Evolutionary conservation across 495 filamentous ascomycete species (phyloP).

Genomic region (Aspergillus conjunctus): DNA sequence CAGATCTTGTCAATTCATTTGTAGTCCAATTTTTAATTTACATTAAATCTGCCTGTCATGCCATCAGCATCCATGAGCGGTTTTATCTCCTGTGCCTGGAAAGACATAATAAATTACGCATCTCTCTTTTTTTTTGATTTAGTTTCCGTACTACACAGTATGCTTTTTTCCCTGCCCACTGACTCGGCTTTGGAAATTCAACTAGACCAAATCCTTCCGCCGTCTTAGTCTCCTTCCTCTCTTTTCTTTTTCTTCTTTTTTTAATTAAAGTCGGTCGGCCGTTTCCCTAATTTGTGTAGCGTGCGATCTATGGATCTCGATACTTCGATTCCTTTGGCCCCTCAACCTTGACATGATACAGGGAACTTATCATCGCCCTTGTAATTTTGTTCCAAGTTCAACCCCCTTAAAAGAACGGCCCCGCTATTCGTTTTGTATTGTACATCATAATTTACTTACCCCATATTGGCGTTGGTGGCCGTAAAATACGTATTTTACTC

Average conservation of each 20-base stretch:
- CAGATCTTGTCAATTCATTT: no score
- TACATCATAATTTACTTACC: no score
- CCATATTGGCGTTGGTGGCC: background rate
- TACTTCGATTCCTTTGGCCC: conserved; percentile 14
- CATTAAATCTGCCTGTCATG: no score
- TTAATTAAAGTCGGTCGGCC: conserved; percentile 25
- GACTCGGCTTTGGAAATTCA: conserved; percentile 16
- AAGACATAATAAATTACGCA: no score
- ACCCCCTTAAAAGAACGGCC: conserved; percentile 3
- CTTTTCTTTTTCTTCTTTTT: conserved; percentile 15
- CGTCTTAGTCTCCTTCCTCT: background rate
- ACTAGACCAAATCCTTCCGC: conserved; percentile 12
- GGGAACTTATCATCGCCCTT: conserved; percentile 14
- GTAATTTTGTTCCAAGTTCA: conserved; percentile 12
- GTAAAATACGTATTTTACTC: no score
- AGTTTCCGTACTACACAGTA: no score
- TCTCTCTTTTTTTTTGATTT: background rate
- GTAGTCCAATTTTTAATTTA: no score
- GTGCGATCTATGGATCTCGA: conserved; percentile 30
- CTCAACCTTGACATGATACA: conserved; percentile 4
- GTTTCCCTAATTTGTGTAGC: conserved; percentile 29
- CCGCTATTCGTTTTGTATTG: conserved; percentile 7
- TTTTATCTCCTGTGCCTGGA: no score
- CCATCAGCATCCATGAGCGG: no score
- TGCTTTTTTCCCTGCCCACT: conserved; percentile 3